phyloP scores from a whole-genome alignment of 192 early-diverging fungal species.

The Haplosporangium gracile region DNA sequence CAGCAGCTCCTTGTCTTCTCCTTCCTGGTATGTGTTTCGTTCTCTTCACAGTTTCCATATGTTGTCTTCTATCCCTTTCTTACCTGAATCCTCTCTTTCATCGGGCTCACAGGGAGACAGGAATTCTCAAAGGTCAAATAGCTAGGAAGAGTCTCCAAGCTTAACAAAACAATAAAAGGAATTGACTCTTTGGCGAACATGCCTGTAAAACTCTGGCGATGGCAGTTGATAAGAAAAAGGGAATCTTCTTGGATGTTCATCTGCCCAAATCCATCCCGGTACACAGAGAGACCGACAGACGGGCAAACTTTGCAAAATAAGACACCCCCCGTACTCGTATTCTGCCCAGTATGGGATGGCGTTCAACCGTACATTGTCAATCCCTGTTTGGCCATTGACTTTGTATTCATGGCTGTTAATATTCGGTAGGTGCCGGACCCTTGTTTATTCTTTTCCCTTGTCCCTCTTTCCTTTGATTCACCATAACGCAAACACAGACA shows the following conservation, averaged over 20 bases:
- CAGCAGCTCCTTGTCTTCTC: not conserved
- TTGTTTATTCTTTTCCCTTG: not conserved
- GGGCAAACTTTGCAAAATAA: not conserved
- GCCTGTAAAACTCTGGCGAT: not conserved
- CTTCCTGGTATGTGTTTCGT: not conserved
- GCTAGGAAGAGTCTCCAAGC: not conserved
- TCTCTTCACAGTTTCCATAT: not conserved
- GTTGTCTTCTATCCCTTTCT: not conserved
- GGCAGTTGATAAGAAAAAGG: not conserved
- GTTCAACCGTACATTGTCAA: not conserved
- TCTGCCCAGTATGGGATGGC: not conserved
- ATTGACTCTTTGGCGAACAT: not conserved
- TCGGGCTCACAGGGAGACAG: not conserved
- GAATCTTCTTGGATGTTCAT: not conserved
- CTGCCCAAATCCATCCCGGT: not conserved
- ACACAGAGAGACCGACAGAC: not conserved
- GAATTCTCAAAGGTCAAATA: not conserved
- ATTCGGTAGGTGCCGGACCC: constrained; percentile 2
- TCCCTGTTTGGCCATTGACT: not conserved
- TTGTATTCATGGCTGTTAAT: not conserved
- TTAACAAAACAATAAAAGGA: not conserved
- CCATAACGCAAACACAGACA: not conserved
- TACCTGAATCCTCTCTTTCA: not conserved
- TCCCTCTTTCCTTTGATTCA: too few species aligned
- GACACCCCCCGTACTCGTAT: not conserved